Base-by-base conservation (phyloP, 1,139 yeast genomes). In the Scheffersomyces parashehatae region DNA sequence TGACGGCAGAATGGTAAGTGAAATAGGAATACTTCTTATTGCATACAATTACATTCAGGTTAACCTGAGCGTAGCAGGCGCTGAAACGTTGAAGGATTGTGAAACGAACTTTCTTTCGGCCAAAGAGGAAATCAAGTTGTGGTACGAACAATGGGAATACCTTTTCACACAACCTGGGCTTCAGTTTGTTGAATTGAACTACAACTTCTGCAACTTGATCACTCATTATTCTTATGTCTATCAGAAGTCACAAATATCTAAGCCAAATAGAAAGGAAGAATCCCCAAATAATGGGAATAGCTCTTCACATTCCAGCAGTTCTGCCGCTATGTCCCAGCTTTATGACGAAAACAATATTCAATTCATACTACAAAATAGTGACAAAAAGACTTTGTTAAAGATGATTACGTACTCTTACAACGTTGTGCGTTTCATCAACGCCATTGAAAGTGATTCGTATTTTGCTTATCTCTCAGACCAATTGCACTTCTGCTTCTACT, bases 1-100 rank as follows among this genome's bases (percentile, higher is more conserved):
- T 58, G 96, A 88, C 58, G 91, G 90, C 11, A 67, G 95, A 48
- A 86, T 88, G 83, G 85, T 87, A 12, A 85, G 91, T 42, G 96
- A 88, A 61, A 83, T 86, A 42, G 79, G 83, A 14, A 72, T 86
- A 9, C 79, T 85, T 44, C 63, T 81, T 30, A 73, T 84, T 13
- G 72, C 87, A 1, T 86, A 86, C 60, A 79, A 78, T 46, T 85
- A 75, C 56, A 67, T 83, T 29, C 87, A 83, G 54, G 54, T 60
- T 2, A 66, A 58, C 44, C 51, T 68, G 32, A 67, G 67, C 40
- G 40, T n/a, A 24, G 38, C 36, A 24, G 53, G 51, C 6, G 42
- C 42, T 2, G 41, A 36, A 10, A 58, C 67, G 3, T 56, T 53
- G 46, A 46, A 54, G 5, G 68, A 63, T 4, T 52, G 63, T 30